phyloP scores from a whole-genome alignment of 345 rosid genomes.

The Brassica cretica region DNA sequence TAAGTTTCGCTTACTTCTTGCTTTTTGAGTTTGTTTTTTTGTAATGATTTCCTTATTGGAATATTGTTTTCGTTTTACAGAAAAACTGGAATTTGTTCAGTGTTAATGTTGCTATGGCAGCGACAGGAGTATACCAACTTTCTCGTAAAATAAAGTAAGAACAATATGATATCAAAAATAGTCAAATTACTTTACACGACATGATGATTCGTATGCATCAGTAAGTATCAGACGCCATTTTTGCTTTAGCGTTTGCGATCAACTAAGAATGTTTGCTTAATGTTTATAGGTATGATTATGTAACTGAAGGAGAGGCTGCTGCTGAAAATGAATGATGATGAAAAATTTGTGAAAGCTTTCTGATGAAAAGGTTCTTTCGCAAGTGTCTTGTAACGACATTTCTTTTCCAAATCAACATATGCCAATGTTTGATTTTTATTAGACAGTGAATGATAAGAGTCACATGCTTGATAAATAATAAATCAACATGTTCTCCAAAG shows the following conservation, averaged over 20 bases:
- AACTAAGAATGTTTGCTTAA: not conserved
- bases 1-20: conserved; percentile 43
- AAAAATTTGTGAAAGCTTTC: conserved; percentile 1
- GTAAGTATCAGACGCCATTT: not conserved
- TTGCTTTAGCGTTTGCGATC: not conserved
- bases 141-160: conserved; percentile 76
- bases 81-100: conserved; percentile 92
- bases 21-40: not conserved
- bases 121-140: conserved; percentile 80
- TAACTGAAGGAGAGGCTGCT: conserved; percentile 46
- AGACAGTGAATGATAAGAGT: not conserved
- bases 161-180: not conserved
- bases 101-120: conserved; percentile 83
- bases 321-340: conserved; percentile 46
- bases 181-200: not conserved
- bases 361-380: not conserved
- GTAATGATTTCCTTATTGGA: not conserved
- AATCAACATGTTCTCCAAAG: not conserved
- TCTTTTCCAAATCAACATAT: not conserved
- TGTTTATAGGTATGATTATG: conserved; percentile 64
- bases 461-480: not conserved
- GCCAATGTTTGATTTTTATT: not conserved
- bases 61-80: conserved; percentile 39
- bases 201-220: not conserved
- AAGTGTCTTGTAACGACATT: conserved; percentile 9